phyloP scores from a whole-genome alignment of 108 stramenopile genomes.

The Nitzschia putrida region DNA sequence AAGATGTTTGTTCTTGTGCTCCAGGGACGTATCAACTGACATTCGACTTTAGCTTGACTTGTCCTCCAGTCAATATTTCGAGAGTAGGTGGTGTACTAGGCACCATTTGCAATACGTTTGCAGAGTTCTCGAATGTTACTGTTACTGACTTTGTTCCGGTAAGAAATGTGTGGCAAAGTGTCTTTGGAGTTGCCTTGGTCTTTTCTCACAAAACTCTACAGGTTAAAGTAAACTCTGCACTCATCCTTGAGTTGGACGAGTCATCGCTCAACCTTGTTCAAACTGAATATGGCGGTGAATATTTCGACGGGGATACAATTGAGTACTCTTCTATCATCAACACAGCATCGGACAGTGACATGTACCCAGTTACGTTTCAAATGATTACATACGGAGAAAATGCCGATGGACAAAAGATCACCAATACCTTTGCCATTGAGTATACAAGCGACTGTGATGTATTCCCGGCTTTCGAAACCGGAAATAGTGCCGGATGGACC shows the following conservation, averaged over 20 bases:
- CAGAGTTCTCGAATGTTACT: conserved; percentile 5
- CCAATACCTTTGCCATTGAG: conserved; percentile 25
- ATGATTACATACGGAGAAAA: conserved; percentile 28
- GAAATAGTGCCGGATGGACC: conserved; percentile 30
- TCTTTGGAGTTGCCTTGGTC: not conserved
- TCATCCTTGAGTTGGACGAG: conserved; percentile 30
- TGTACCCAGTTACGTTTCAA: conserved; percentile 13
- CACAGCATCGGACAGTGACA: not conserved
- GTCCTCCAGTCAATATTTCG: conserved; percentile 17
- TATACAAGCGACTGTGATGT: conserved; percentile 37
- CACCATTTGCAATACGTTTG: conserved; percentile 15
- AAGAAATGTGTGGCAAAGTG: not conserved
- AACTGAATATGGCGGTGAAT: conserved; percentile 14
- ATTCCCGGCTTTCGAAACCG: conserved; percentile 29
- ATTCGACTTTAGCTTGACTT: conserved; percentile 27
- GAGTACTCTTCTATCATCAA: conserved; percentile 22
- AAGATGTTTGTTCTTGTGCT: conserved; percentile 23
- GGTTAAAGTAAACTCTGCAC: conserved; percentile 14
- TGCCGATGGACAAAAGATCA: conserved; percentile 22
- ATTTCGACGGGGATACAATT: conserved; percentile 21
- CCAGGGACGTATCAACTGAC: conserved; percentile 24
- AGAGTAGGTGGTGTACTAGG: conserved; percentile 10
- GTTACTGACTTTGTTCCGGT: conserved; percentile 37
- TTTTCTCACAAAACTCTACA: not conserved
- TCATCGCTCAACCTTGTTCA: conserved; percentile 3